Conservation (phyloP, 2,329 filamentous ascomycete genomes). For the Botrytis byssoidea region DNA sequence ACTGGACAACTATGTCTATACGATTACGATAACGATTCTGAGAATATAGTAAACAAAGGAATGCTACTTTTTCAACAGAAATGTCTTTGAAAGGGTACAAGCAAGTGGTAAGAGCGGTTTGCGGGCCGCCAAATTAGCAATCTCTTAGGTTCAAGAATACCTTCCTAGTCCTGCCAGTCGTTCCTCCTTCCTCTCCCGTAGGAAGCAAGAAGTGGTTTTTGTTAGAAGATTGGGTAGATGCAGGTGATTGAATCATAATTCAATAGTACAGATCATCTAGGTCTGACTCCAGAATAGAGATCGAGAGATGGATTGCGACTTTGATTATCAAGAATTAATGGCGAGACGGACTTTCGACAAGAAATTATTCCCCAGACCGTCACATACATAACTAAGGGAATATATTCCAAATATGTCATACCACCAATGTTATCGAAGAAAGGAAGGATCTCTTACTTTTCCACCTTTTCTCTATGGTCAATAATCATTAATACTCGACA, state of each 20-base stretch:
- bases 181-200: neutral
- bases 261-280: neutral
- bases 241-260: neutral
- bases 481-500: neutral
- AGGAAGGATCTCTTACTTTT: too few relatives aligned
- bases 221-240: neutral
- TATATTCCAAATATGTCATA: too few relatives aligned
- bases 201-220: neutral
- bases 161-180: neutral
- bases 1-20: neutral
- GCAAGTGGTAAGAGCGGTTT: neutral
- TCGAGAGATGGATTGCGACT: too few relatives aligned
- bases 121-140: neutral
- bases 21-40: neutral
- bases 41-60: neutral
- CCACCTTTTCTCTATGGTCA: neutral
- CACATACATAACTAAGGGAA: too few relatives aligned
- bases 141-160: neutral
- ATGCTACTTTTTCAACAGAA: neutral
- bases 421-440: too few relatives aligned
- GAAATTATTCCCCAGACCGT: too few relatives aligned
- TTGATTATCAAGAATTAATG: too few relatives aligned
- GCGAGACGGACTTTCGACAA: too few relatives aligned
- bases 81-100: neutral
- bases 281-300: too few relatives aligned